Conservation (phyloP, 805 yeast species). For the Hanseniaspora meyeri region DNA sequence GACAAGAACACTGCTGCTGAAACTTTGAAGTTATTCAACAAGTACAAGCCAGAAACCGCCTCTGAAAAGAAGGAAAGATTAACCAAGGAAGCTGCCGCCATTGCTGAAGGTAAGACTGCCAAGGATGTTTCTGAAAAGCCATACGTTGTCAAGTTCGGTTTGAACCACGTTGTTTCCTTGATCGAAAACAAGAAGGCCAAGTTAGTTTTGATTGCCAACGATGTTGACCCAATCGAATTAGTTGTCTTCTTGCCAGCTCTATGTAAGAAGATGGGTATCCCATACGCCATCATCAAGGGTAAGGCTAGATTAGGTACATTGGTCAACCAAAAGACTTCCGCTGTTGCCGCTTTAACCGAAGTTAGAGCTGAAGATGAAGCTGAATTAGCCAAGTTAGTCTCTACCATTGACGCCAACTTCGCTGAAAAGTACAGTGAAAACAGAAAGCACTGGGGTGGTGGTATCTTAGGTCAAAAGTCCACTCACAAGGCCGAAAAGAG, state of each 20-base stretch:
- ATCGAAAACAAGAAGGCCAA: slow-evolving; percentile 98
- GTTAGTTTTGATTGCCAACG: slow-evolving; percentile 94
- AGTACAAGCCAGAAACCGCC: slow-evolving; percentile 96
- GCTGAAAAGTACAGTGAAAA: slow-evolving; percentile 85
- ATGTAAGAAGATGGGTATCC: slow-evolving; percentile 98
- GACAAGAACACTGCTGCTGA: slow-evolving; percentile 99
- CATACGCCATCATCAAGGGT: slow-evolving; percentile 96
- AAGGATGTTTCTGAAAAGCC: slow-evolving; percentile 97
- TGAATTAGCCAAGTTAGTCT: slow-evolving; percentile 81
- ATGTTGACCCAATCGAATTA: slow-evolving; percentile 97
- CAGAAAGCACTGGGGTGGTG: slow-evolving; percentile 99
- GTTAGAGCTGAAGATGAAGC: slow-evolving; percentile 90
- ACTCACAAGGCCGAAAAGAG: slow-evolving; percentile 70
- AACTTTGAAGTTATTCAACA: slow-evolving; percentile 93
- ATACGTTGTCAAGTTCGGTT: slow-evolving; percentile 92
- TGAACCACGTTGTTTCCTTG: slow-evolving; percentile 95
- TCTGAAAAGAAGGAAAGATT: slow-evolving; percentile 98
- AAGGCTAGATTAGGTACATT: slow-evolving; percentile 96
- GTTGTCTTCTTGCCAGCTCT: slow-evolving; percentile 96
- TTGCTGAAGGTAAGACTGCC: slow-evolving; percentile 95
- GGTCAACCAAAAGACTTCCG: slow-evolving; percentile 94
- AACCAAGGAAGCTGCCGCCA: slow-evolving; percentile 96
- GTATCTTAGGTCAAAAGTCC: slow-evolving; percentile 92
- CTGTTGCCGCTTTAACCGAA: slow-evolving; percentile 95
- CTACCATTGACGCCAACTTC: slow-evolving; percentile 90